Evolutionary conservation across 192 early-diverging fungal species (phyloP), one percentile per base, ranked within the genome.

Genomic region (Podila verticillata): DNA sequence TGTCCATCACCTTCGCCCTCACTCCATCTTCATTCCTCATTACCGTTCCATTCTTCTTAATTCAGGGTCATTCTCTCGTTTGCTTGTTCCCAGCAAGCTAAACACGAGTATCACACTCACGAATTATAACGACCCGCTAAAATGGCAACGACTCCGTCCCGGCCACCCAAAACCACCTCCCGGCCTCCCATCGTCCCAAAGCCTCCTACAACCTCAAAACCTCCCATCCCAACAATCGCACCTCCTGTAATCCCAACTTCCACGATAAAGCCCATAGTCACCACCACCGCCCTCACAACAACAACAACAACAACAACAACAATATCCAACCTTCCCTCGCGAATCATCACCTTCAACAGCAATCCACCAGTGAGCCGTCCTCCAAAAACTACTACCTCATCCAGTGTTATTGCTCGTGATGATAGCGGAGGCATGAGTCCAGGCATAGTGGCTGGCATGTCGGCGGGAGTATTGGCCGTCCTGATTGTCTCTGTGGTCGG

Each of bases 401-500:
- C 22, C 31, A 31, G 48, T 2, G 30, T 12, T 61, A 22, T 30
- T 5, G 8, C 29, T 6, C 35, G 62, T 30, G 56, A 34, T 30
- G 65, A 58, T 8, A 54, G 57, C 12, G 44, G 22, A 15, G 77
- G 77, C 1, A 80, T 72, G 65, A 49, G 47, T 48, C 65, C 49
- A 0, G 77, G 56, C 2, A 65, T 65, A 7, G 59, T 80, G n/a
- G 77, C 39, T 3, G 77, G 77, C 7, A 34, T 72, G 30, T 47
- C 60, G 0, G 61, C 57, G 19, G 77, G 70, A 1, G 32, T 65
- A 12, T 19, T 72, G 10, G 47, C 61, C 2, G 17, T 80, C 48
- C 48, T 80, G 15, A 56, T 80, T 4, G 77, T 61, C 2, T 65
- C 77, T 0, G 66, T 80, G 17, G 66, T 72, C 2, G 77, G 77